phyloP scores from a whole-genome alignment of 2,329 filamentous ascomycete species.

The Fusarium sp. region DNA sequence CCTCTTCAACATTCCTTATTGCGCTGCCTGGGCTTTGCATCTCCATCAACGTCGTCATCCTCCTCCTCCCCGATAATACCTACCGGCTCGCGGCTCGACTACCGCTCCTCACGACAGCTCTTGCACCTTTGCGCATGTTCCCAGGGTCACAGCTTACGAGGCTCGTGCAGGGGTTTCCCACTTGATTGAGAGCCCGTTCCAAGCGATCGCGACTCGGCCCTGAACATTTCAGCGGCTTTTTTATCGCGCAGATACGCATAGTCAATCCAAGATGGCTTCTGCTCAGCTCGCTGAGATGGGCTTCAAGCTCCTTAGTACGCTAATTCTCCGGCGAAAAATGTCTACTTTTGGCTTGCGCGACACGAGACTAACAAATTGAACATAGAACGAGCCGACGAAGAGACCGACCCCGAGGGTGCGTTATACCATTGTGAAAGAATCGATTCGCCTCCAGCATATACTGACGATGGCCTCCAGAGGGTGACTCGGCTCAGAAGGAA shows the following conservation, averaged over 20 bases:
- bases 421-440: slow-evolving; percentile 10
- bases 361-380: slow-evolving; percentile 35
- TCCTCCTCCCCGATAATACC: background rate
- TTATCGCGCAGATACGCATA: background rate
- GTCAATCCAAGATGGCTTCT: slow-evolving; percentile 34
- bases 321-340: background rate
- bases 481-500: slow-evolving; percentile 90
- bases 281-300: slow-evolving; percentile 44
- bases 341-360: slow-evolving; percentile 3
- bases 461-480: slow-evolving; percentile 57
- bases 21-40: slow-evolving; percentile 15
- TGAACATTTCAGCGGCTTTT: slow-evolving; percentile 5
- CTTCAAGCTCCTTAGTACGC: slow-evolving; percentile 48
- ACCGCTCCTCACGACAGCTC: background rate
- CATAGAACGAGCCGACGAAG: slow-evolving; percentile 45
- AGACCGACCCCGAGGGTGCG: slow-evolving; percentile 50
- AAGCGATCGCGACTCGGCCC: slow-evolving; percentile 18
- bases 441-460: slow-evolving; percentile 12
- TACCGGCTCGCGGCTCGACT: background rate
- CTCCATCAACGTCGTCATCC: background rate
- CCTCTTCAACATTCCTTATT: slow-evolving; percentile 12
- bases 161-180: slow-evolving; percentile 40
- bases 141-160: slow-evolving; percentile 37
- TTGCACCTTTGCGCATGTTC: slow-evolving; percentile 35
- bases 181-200: slow-evolving; percentile 16